Evolutionary conservation across 345 rosid species (phyloP).

Genomic region (Aquilaria sinensis): DNA sequence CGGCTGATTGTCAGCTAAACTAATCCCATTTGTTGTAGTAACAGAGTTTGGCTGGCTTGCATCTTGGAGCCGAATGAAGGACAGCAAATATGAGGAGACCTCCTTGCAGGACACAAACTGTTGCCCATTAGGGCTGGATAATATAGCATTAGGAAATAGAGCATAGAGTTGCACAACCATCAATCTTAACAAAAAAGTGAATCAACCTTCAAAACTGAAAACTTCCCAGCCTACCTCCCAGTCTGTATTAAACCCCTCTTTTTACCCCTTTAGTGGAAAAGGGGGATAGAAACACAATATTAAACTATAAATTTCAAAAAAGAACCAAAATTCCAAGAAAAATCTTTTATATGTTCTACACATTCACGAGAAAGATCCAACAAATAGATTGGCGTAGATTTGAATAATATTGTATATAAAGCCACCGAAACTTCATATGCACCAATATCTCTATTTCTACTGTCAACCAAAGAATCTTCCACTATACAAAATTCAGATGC

Average conservation of each 20-base stretch:
- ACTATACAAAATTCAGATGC: too few species aligned
- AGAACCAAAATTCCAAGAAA: too few species aligned
- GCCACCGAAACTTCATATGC: too few species aligned
- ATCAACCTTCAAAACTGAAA: background rate
- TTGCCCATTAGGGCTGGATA: slow-evolving; percentile 65
- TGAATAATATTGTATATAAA: too few species aligned
- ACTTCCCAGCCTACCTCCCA: background rate
- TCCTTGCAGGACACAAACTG: slow-evolving; percentile 74
- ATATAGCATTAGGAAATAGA: slow-evolving; percentile 15
- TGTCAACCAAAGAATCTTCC: too few species aligned
- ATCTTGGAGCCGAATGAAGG: slow-evolving; percentile 24
- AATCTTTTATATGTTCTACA: too few species aligned
- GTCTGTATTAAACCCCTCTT: background rate
- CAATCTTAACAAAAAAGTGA: slow-evolving; percentile 1
- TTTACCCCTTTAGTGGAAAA: background rate
- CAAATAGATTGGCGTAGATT: too few species aligned
- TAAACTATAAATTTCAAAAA: too few species aligned
- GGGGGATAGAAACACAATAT: too few species aligned
- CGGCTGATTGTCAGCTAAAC: slow-evolving; percentile 14
- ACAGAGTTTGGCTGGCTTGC: slow-evolving; percentile 20
- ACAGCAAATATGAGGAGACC: slow-evolving; percentile 46
- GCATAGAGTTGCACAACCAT: slow-evolving; percentile 13
- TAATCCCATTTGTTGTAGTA: slow-evolving; percentile 17
- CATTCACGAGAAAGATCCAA: too few species aligned
- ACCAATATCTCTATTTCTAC: too few species aligned